phyloP scores from a whole-genome alignment of 2,329 filamentous ascomycete species.

The Amylocarpus encephaloides region DNA sequence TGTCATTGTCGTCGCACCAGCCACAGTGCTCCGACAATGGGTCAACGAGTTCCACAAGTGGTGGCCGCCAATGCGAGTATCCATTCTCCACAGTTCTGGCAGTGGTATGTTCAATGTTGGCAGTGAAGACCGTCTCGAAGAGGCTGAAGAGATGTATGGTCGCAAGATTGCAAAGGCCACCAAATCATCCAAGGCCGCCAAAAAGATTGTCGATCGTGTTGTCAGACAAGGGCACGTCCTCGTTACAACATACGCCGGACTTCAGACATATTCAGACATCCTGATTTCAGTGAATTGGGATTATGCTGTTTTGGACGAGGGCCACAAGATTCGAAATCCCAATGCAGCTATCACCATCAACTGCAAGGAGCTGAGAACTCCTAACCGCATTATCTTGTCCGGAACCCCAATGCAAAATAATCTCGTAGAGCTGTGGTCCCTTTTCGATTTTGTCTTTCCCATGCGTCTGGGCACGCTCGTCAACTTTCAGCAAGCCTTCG shows the following conservation, averaged over 20 bases:
- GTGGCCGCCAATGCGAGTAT: constrained; percentile 98
- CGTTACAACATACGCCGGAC: constrained; percentile 89
- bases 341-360: constrained; percentile 92
- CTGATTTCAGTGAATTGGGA: constrained; percentile 83
- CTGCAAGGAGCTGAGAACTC: constrained; percentile 87
- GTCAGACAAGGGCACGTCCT: constrained; percentile 82
- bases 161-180: constrained; percentile 34
- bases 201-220: constrained; percentile 75
- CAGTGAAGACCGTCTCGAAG: constrained; percentile 53
- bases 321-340: constrained; percentile 96
- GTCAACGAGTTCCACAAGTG: constrained; percentile 97
- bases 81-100: constrained; percentile 89
- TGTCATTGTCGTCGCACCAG: constrained; percentile 85
- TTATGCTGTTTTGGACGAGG: constrained; percentile 91
- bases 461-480: constrained; percentile 91
- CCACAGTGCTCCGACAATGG: constrained; percentile 95
- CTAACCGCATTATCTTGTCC: constrained; percentile 86
- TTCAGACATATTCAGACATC: constrained; percentile 85
- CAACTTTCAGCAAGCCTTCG: constrained; percentile 85
- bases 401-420: constrained; percentile 99
- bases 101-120: constrained; percentile 88
- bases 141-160: constrained; percentile 46
- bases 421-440: constrained; percentile 86
- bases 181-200: constrained; percentile 62
- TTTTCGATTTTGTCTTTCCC: constrained; percentile 96